Evolutionary conservation across 1,139 yeast species (phyloP).

Genomic region (Kodamaea ohmeri): DNA sequence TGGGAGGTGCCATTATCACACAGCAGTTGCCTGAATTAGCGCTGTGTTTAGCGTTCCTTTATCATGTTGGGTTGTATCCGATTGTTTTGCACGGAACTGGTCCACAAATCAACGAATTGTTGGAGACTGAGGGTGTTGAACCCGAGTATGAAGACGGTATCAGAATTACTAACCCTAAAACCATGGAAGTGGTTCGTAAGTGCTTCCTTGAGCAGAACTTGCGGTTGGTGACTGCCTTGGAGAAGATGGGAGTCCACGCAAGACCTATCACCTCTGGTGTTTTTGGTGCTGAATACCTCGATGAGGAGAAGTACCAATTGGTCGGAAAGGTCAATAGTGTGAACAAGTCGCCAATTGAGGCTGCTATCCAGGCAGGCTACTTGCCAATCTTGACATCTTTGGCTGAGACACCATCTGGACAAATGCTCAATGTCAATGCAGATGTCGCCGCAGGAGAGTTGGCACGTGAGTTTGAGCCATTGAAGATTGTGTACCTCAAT

Average conservation of each 20-base stretch:
- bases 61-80: constrained; percentile 96
- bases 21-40: constrained; percentile 92
- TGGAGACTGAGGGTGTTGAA: constrained; percentile 92
- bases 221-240: constrained; percentile 91
- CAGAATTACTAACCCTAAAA: constrained; percentile 89
- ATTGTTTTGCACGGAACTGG: constrained; percentile 98
- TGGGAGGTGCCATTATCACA: constrained; percentile 98
- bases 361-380: constrained; percentile 94
- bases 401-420: constrained; percentile 96
- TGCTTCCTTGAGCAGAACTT: constrained; percentile 95
- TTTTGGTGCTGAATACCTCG: constrained; percentile 88
- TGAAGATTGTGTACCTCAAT: constrained; percentile 91
- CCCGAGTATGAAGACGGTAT: constrained; percentile 97
- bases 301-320: constrained; percentile 83
- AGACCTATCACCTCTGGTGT: constrained; percentile 99
- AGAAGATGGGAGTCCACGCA: constrained; percentile 94
- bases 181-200: constrained; percentile 94
- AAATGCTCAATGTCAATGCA: constrained; percentile 93
- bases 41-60: constrained; percentile 89
- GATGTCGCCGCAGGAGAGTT: constrained; percentile 99
- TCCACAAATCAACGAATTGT: constrained; percentile 92
- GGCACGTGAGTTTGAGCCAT: constrained; percentile 94
- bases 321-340: constrained; percentile 90
- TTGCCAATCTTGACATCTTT: constrained; percentile 92
- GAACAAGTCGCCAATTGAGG: constrained; percentile 88